Evolutionary conservation across 2,329 filamentous ascomycete genomes (phyloP).

Genomic region (Talaromyces marneffei): DNA sequence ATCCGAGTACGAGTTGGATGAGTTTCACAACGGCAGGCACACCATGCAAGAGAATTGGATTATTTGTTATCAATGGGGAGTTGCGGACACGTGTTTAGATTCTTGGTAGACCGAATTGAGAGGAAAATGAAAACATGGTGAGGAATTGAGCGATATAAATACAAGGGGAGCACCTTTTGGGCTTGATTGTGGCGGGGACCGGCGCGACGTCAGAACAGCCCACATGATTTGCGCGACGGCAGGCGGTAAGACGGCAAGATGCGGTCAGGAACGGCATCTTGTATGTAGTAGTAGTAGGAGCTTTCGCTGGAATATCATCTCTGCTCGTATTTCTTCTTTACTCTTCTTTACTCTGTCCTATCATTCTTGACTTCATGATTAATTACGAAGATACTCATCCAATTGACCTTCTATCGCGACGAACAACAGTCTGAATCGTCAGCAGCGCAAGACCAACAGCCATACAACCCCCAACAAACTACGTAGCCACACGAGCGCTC

Average conservation of each 20-base stretch:
- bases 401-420: not conserved
- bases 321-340: not conserved
- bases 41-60: slow-evolving; percentile 10
- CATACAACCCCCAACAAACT: not conserved
- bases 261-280: slow-evolving; percentile 12
- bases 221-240: slow-evolving; percentile 2
- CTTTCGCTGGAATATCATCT: too few species aligned
- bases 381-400: not conserved
- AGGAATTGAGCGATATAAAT: slow-evolving; percentile 7
- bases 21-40: slow-evolving; percentile 6
- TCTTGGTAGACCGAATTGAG: not conserved
- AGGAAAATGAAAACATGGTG: not conserved
- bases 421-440: not conserved
- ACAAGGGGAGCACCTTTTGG: not conserved
- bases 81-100: not conserved
- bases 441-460: not conserved
- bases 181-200: not conserved
- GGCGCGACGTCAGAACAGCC: not conserved
- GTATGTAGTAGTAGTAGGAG: too few species aligned
- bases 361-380: too few species aligned
- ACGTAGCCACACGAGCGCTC: not conserved
- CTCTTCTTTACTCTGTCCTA: not conserved
- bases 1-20: slow-evolving; percentile 8
- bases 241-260: slow-evolving; percentile 13
- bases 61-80: not conserved